phyloP scores from a whole-genome alignment of 768 basidiomycete genomes.

The Cyclocybe aegerita region DNA sequence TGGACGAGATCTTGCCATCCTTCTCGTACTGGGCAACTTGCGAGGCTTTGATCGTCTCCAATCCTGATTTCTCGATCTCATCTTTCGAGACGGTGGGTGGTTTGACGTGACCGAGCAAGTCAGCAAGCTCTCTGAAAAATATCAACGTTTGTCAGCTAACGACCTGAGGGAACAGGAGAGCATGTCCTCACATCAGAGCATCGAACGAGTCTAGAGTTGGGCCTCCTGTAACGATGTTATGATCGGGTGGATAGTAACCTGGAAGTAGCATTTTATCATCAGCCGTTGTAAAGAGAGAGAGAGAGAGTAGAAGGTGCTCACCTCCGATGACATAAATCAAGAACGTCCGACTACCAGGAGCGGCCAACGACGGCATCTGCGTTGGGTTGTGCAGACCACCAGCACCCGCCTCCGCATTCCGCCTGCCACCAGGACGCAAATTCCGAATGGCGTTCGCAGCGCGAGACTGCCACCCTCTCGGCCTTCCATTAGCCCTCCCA shows the following conservation, averaged over 20 bases:
- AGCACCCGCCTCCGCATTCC: conserved; percentile 17
- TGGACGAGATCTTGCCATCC: conserved; percentile 66
- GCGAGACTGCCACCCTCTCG: conserved; percentile 54
- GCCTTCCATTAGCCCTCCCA: conserved; percentile 12
- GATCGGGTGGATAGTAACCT: conserved; percentile 93
- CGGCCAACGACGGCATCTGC: conserved; percentile 7
- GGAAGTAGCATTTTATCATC: neutral
- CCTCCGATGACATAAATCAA: conserved; percentile 90
- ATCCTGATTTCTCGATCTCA: conserved; percentile 82
- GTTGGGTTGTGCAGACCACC: neutral
- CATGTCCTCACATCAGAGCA: conserved; percentile 54
- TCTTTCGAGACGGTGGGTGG: conserved; percentile 80
- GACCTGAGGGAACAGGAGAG: conserved; percentile 24
- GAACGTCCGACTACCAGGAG: conserved; percentile 66
- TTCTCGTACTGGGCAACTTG: conserved; percentile 56
- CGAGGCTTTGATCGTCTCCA: conserved; percentile 68
- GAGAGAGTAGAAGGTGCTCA: conserved; percentile 26
- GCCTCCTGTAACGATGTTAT: conserved; percentile 82
- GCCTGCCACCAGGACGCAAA: conserved; percentile 39
- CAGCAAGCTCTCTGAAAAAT: conserved; percentile 68
- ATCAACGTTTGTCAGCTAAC: conserved; percentile 1
- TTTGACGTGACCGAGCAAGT: conserved; percentile 79
- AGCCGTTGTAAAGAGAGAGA: neutral
- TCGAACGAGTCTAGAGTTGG: conserved; percentile 78
- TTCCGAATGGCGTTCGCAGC: conserved; percentile 64